Conservation (phyloP, 2,329 filamentous ascomycete genomes). For the Aspergillus sp. region DNA sequence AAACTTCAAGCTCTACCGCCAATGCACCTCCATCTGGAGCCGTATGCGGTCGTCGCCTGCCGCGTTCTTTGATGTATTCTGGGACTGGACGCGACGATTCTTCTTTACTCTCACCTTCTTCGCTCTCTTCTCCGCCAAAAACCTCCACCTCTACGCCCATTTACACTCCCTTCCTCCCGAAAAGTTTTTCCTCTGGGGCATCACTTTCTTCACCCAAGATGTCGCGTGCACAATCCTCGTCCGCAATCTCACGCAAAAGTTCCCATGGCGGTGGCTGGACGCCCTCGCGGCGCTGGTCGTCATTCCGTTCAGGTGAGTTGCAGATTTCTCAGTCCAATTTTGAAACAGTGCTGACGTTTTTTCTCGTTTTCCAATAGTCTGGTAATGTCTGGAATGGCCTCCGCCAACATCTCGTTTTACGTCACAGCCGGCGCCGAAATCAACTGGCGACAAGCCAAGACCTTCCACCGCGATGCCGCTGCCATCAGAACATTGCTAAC, state of each 20-base stretch:
- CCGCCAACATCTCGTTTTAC: constrained; percentile 36
- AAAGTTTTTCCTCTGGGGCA: constrained; percentile 27
- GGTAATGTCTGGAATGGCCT: constrained; percentile 32
- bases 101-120: constrained; percentile 31
- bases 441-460: constrained; percentile 36
- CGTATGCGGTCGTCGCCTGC: constrained; percentile 16
- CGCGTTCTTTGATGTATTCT: constrained; percentile 23
- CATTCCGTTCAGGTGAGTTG: constrained; percentile 30
- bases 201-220: constrained; percentile 34
- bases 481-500: constrained; percentile 33
- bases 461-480: constrained; percentile 34
- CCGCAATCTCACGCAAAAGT: constrained; percentile 23
- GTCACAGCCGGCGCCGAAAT: constrained; percentile 37
- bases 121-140: constrained; percentile 27
- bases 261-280: constrained; percentile 22
- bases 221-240: constrained; percentile 25
- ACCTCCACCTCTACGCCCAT: constrained; percentile 30
- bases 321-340: not conserved
- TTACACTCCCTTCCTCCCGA: constrained; percentile 23
- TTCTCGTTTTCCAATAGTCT: constrained; percentile 20
- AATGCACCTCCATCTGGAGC: constrained; percentile 1
- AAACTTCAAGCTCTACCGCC: constrained; percentile 1
- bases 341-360: not conserved
- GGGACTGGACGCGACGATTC: constrained; percentile 30
- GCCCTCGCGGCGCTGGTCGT: constrained; percentile 22